These are phyloP conservation scores for Eragrostis tef DNA, from an alignment of 202 grass and related monocot species.

Conservation along the genomic window DNA sequence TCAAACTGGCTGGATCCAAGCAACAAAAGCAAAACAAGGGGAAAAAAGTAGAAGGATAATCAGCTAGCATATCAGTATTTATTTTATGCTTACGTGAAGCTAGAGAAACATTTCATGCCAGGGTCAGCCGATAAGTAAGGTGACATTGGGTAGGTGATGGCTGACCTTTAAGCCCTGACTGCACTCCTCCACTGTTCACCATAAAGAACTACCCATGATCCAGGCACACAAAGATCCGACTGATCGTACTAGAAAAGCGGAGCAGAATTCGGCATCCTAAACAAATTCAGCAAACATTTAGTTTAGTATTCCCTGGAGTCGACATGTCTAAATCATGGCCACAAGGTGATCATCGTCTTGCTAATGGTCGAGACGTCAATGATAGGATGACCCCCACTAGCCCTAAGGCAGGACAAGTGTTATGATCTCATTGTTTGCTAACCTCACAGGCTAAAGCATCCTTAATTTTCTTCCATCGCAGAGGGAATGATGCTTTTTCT, in stretches of 20 bases:
- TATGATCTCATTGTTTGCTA: conserved; percentile 44
- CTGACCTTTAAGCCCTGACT: too few relatives aligned
- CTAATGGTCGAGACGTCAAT: conserved; percentile 23
- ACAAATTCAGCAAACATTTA: conserved; percentile 10
- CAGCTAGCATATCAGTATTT: too few relatives aligned
- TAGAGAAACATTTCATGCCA: neutral
- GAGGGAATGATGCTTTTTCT: conserved; percentile 42
- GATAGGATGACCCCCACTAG: conserved; percentile 52
- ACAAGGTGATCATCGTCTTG: conserved; percentile 25
- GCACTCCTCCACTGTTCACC: neutral
- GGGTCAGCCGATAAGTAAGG: neutral
- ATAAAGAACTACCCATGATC: neutral
- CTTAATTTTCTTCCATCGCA: conserved; percentile 34
- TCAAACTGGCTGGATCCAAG: too few relatives aligned
- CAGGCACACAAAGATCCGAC: neutral
- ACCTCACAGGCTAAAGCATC: conserved; percentile 35
- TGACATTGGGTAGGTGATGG: conserved; percentile 7
- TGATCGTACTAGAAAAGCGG: neutral
- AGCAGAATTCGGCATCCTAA: neutral
- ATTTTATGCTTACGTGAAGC: neutral
- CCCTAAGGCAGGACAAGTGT: conserved; percentile 44
- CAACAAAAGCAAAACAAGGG: too few relatives aligned
- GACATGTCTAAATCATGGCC: conserved; percentile 41
- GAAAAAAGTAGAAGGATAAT: too few relatives aligned
- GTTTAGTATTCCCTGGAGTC: neutral